These are phyloP conservation scores for Cladosporium oxysporum DNA, from an alignment of 2,329 filamentous ascomycete species.

Conservation along the genomic window DNA sequence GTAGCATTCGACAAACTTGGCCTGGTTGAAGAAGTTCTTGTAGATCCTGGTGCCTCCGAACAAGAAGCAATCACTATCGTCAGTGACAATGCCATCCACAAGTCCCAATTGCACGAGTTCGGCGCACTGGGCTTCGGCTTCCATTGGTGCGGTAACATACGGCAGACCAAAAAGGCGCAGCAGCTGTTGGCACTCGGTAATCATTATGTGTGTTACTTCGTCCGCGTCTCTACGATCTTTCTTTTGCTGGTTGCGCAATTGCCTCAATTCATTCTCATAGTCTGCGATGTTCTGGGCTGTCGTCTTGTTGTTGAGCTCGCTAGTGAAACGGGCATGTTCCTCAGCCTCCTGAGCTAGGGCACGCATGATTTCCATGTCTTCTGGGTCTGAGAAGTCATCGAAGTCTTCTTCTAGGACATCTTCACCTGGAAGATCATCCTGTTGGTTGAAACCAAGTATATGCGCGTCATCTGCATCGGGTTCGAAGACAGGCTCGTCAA, in stretches of 20 bases:
- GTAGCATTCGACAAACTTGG: constrained; percentile 98
- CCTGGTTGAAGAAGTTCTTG: constrained; percentile 99
- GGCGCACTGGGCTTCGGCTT: constrained; percentile 96
- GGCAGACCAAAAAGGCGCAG: constrained; percentile 89
- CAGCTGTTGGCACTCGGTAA: constrained; percentile 89
- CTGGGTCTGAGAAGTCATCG: constrained; percentile 71
- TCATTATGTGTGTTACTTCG: constrained; percentile 95
- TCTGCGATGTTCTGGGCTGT: constrained; percentile 69
- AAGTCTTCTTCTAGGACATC: constrained; percentile 33
- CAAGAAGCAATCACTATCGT: constrained; percentile 94
- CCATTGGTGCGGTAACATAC: constrained; percentile 97
- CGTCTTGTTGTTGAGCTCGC: constrained; percentile 74
- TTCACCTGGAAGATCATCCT: constrained; percentile 25
- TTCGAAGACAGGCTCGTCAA: background rate
- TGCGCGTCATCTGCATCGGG: background rate
- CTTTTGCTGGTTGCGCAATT: constrained; percentile 89
- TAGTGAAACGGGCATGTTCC: constrained; percentile 91
- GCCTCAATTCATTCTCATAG: constrained; percentile 84
- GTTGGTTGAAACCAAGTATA: constrained; percentile 31
- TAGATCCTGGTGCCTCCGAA: constrained; percentile 96
- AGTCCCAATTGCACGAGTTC: constrained; percentile 82
- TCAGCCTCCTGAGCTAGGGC: constrained; percentile 88
- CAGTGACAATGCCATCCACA: constrained; percentile 96
- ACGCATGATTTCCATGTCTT: constrained; percentile 84
- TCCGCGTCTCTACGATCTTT: constrained; percentile 95